Evolutionary conservation across 169 alveolate species (phyloP).

Genomic region (Plasmodium vivax): DNA sequence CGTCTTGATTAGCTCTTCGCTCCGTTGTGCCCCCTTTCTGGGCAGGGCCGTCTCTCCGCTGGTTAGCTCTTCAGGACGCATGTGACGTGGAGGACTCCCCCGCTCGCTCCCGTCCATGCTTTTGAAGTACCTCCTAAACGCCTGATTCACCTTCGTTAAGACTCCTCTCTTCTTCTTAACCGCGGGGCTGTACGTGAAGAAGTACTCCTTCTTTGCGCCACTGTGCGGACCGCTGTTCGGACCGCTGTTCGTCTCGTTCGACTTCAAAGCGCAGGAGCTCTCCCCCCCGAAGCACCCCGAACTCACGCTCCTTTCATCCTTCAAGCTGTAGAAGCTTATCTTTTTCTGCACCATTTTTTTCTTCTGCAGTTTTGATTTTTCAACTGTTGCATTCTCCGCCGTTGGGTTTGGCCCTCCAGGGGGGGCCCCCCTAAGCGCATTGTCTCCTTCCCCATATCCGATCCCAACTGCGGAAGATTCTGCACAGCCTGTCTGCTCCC

Average conservation of each 20-base stretch:
- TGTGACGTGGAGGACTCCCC: background rate
- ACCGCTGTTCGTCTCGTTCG: conserved; percentile 11
- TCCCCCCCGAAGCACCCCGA: background rate
- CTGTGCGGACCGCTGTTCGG: background rate
- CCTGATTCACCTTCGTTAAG: conserved; percentile 21
- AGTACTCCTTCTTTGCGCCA: conserved; percentile 17
- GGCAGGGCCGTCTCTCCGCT: background rate
- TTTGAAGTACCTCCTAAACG: conserved; percentile 15
- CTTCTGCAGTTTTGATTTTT: background rate
- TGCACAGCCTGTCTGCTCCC: background rate
- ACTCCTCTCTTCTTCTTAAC: conserved; percentile 18
- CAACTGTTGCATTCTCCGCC: background rate
- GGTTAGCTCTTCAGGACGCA: background rate
- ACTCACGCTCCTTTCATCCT: conserved; percentile 4
- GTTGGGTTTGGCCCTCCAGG: background rate
- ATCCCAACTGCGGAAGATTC: background rate
- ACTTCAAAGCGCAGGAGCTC: conserved; percentile 15
- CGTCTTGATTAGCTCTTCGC: background rate
- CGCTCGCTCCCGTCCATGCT: conserved; percentile 3
- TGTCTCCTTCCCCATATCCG: background rate
- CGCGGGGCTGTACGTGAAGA: conserved; percentile 15
- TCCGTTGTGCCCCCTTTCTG: background rate
- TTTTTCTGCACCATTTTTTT: conserved; percentile 18
- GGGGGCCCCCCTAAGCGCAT: background rate
- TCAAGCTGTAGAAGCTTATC: conserved; percentile 52